These are phyloP conservation scores for Immersiporthe knoxdaviesiana DNA, from an alignment of 2,329 filamentous ascomycete species.

Conservation along the genomic window DNA sequence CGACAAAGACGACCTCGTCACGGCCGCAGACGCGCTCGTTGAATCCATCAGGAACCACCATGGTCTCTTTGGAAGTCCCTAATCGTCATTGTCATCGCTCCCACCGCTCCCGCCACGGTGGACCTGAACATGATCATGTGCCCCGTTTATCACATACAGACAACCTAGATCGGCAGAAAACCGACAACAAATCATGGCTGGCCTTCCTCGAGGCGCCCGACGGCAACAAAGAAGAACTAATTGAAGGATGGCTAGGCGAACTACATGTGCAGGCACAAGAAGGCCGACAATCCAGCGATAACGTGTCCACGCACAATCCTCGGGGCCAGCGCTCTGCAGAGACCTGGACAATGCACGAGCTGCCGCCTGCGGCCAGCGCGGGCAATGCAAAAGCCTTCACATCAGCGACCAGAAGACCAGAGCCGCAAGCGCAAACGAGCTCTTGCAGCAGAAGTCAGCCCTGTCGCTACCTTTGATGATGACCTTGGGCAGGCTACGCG, in stretches of 20 bases:
- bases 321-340: not conserved
- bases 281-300: not conserved
- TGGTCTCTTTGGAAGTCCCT: conserved; percentile 6
- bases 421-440: conserved; percentile 5
- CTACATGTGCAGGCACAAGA: not conserved
- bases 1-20: not conserved
- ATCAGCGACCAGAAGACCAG: not conserved
- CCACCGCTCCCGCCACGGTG: not conserved
- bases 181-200: not conserved
- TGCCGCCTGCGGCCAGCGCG: not conserved
- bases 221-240: conserved; percentile 7
- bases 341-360: not conserved
- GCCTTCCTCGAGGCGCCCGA: not conserved
- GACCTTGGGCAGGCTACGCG: not conserved
- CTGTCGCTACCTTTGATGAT: not conserved
- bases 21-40: not conserved
- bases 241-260: conserved; percentile 20
- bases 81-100: conserved; percentile 3
- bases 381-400: not conserved
- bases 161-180: not conserved
- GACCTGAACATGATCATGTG: not conserved
- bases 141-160: not conserved
- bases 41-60: not conserved
- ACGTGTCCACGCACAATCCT: not conserved
- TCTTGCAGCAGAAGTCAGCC: not conserved